Base-by-base conservation (phyloP, 2,329 filamentous ascomycete genomes). In the Stagonosporopsis chrysanthemi region DNA sequence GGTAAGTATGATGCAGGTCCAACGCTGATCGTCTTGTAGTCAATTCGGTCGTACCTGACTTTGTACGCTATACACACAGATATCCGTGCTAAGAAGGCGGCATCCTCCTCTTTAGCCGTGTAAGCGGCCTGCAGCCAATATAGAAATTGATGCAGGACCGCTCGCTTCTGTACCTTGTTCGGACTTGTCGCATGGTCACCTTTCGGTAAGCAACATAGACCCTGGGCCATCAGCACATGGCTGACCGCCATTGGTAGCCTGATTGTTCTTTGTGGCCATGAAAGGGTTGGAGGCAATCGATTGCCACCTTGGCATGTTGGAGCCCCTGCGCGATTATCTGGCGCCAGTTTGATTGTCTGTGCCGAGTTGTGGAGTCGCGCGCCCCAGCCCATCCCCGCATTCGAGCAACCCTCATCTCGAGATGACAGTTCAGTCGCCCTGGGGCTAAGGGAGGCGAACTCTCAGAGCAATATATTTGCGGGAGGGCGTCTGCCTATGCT, bases 351-450 rank as follows among this genome's bases (percentile, higher is more conserved):
- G 58, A 68, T 67, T 65, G 64, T 67, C 63, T 65, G 66, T 61
- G 63, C 61, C 64, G 56, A 58, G 60, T 42, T 72, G 70, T 73
- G 71, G 71, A 72, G 71, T 68, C 63, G 36, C 55, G 52, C 52
- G 62, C 65, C 65, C 70, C 64, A 66, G 67, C 58, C 63, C 68
- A 64, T 65, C 73, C 71, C 72, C 71, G 72, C 72, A 74, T 65
- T 67, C 59, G 22, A 52, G 62, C 70, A 64, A 55, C 66, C 58
- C 57, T 70, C 72, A 69, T 72, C 63, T 72, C 66, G 65, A 62
- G 58, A 60, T 65, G 61, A 54, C 50, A 63, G 60, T 68, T 64
- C 59, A 60, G 50, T 44, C 59, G 38, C 61, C 46, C 42, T 58
- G 60, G 52, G 59, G 65, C 62, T 64, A 67, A 60, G 42, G 46